Evolutionary conservation across 805 yeast genomes (phyloP).

Genomic region (Saturnispora zaruensis): DNA sequence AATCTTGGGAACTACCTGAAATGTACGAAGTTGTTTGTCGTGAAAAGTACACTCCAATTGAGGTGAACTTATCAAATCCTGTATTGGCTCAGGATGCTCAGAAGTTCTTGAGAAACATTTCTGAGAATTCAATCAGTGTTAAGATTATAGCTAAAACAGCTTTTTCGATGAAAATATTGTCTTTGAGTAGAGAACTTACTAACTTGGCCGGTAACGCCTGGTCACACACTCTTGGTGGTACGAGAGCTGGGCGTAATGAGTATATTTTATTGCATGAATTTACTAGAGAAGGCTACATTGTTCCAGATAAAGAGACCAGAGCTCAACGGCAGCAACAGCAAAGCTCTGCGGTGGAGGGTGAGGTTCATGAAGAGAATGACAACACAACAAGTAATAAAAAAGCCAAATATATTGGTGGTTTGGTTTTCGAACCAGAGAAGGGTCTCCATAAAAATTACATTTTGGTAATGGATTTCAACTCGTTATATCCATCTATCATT

Average conservation of each 20-base stretch:
- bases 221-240: slow-evolving; percentile 90
- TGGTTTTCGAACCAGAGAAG: slow-evolving; percentile 93
- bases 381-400: slow-evolving; percentile 38
- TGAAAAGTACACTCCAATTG: slow-evolving; percentile 51
- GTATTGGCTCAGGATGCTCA: slow-evolving; percentile 59
- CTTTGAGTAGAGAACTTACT: slow-evolving; percentile 85
- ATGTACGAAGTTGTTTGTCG: slow-evolving; percentile 79
- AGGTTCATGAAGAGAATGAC: slow-evolving; percentile 31
- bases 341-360: slow-evolving; percentile 12
- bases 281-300: slow-evolving; percentile 64
- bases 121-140: slow-evolving; percentile 60
- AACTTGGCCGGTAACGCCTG: slow-evolving; percentile 95
- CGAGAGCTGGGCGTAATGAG: slow-evolving; percentile 94
- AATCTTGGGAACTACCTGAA: slow-evolving; percentile 87
- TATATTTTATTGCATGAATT: slow-evolving; percentile 89
- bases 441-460: slow-evolving; percentile 86
- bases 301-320: slow-evolving; percentile 57
- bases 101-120: slow-evolving; percentile 58
- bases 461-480: slow-evolving; percentile 96
- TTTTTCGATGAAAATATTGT: slow-evolving; percentile 72
- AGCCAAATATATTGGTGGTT: slow-evolving; percentile 37
- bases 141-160: slow-evolving; percentile 70
- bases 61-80: slow-evolving; percentile 63
- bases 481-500: slow-evolving; percentile 92
- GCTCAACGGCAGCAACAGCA: slow-evolving; percentile 25